These are phyloP conservation scores for Tolypocladium inflatum DNA, from an alignment of 2,329 filamentous ascomycete genomes.

Conservation along the genomic window DNA sequence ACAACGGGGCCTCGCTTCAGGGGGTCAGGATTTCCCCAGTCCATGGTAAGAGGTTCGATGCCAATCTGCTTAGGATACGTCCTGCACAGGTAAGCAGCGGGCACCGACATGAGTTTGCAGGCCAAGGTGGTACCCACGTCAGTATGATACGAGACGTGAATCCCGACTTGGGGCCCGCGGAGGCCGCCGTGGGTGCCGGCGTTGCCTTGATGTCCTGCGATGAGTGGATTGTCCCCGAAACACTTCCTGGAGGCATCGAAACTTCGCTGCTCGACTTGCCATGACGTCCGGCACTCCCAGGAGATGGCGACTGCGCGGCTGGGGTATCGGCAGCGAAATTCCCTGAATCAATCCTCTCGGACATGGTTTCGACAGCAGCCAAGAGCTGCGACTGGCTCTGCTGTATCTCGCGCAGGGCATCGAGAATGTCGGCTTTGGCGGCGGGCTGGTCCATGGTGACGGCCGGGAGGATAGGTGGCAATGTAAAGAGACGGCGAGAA, in stretches of 20 bases:
- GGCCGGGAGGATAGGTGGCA: not conserved
- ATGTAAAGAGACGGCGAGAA: not conserved
- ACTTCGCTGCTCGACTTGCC: not conserved
- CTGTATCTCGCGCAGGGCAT: conserved; percentile 29
- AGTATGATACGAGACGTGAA: conserved; percentile 47
- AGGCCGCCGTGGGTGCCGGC: conserved; percentile 8
- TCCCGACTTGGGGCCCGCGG: conserved; percentile 28
- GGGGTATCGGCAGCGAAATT: conserved; percentile 2
- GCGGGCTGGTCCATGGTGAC: conserved; percentile 14
- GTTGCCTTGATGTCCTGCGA: not conserved
- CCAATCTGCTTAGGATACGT: conserved; percentile 93
- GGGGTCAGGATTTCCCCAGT: conserved; percentile 77
- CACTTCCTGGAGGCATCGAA: not conserved
- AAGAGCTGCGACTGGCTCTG: conserved; percentile 30
- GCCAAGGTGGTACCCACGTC: conserved; percentile 29
- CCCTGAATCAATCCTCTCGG: conserved; percentile 16
- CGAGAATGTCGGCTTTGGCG: conserved; percentile 13
- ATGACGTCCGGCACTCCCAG: not conserved
- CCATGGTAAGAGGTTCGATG: conserved; percentile 80
- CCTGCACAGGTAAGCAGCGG: conserved; percentile 20
- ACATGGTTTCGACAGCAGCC: conserved; percentile 28
- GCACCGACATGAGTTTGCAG: not conserved
- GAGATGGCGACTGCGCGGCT: conserved; percentile 2
- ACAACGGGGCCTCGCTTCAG: conserved; percentile 75
- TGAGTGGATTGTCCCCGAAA: not conserved